Base-by-base conservation (phyloP, 371 early-diverging fungal genomes). In the Rhizopus sp. region DNA sequence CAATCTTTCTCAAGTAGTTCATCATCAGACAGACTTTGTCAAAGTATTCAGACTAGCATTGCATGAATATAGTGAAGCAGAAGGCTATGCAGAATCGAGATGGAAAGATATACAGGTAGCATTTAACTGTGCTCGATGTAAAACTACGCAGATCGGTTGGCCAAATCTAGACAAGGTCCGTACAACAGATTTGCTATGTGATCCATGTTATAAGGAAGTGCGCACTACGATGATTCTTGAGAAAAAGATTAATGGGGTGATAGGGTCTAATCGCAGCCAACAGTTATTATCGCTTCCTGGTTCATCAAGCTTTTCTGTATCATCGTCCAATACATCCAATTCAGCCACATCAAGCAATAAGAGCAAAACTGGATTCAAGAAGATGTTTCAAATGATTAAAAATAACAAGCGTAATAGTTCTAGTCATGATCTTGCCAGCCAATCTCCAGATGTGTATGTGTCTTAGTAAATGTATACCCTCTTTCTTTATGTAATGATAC, bases 81-180 rank as follows among this genome's bases (percentile, higher is more conserved):
- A 71, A 7, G 16, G 13, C 4, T 61, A 70, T 44, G 79, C 73
- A 5, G 54, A 64, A 23, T 44, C 61, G 33, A 53, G 55, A 32
- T 75, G 69, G 71, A 60, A 57, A 13, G 16, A 40, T 15, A 39
- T 63, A 3, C 58, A 64, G 23, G 60, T 72, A 0, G 63, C 68
- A 4, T 77, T 60, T 48, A 66, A 66, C 12, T 77, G 78, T 55
- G 61, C 72, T 5, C 48, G 57, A 15, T 78, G 78, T 39, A 31
- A 62, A 5, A 33, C 41, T 0, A 7, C 41, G 3, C 53, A 57
- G 3, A 7, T 45, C 2, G 75, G 64, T 3, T 78, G 75, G 79
- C 72, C 79, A 13, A 63, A 35, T n/a, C 56, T 66, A 7, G 73
- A 78, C 37, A 78, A 78, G 32, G 75, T 78, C 3, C 68, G 66